Conservation (phyloP, 2,329 filamentous ascomycete species). For the Scedosporium minutisporum region DNA sequence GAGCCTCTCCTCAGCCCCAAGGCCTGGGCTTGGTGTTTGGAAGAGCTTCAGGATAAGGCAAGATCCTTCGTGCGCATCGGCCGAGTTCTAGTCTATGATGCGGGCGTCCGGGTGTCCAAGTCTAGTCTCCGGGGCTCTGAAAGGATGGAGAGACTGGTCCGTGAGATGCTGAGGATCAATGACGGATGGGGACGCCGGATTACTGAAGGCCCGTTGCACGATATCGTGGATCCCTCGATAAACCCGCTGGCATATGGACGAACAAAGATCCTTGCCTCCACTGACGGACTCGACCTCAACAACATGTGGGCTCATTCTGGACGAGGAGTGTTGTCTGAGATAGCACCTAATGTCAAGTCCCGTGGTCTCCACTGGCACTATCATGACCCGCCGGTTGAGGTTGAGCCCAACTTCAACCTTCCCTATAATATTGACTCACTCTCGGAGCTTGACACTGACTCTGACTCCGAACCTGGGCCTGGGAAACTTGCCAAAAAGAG, state of each 20-base stretch:
- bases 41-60: conserved; percentile 1
- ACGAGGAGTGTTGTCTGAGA: not conserved
- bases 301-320: not conserved
- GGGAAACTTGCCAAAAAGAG: not conserved
- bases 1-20: not conserved
- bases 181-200: not conserved
- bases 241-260: not conserved
- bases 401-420: no score
- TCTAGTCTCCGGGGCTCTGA: not conserved
- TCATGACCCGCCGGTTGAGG: not conserved
- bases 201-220: not conserved
- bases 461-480: not conserved
- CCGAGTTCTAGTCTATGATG: not conserved
- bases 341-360: not conserved
- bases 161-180: no score
- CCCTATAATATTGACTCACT: no score
- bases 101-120: not conserved
- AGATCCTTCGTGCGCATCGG: not conserved
- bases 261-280: not conserved
- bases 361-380: not conserved
- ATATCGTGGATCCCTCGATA: conserved; percentile 1
- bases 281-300: not conserved
- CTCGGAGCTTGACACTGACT: not conserved
- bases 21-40: conserved; percentile 1
- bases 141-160: not conserved